A percentile compares a stretch with the other conserved stretches of the same genome.
phyloP scores from a whole-genome alignment of 176 grass and related monocot species.

The barley (Hordeum vulgare) region DNA sequence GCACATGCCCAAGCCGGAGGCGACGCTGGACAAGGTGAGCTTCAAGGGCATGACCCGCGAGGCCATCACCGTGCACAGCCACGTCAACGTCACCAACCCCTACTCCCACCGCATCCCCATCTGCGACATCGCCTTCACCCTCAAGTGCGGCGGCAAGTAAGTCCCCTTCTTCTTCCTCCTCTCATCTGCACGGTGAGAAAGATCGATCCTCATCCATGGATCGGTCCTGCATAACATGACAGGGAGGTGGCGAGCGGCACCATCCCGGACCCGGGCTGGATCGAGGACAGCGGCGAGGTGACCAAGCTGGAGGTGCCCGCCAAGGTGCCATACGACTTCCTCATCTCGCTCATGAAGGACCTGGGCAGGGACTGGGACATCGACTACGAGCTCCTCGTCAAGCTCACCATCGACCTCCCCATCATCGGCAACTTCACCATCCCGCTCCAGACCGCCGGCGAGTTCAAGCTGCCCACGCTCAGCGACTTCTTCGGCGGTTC shows the following conservation, averaged over 20 bases:
- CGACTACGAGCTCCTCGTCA: slow-evolving; percentile 58
- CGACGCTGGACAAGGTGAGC: slow-evolving; percentile 36
- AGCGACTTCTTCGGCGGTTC: slow-evolving; percentile 43
- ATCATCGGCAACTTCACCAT: slow-evolving; percentile 78
- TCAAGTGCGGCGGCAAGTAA: slow-evolving; percentile 65
- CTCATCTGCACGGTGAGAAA: not conserved
- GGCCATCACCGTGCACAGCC: slow-evolving; percentile 70
- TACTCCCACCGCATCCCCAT: slow-evolving; percentile 74
- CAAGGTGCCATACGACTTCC: slow-evolving; percentile 75
- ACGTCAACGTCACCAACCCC: slow-evolving; percentile 71
- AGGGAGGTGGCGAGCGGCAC: slow-evolving; percentile 55
- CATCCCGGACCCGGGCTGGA: slow-evolving; percentile 77
- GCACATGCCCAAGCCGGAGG: slow-evolving; percentile 81
- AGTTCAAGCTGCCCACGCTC: slow-evolving; percentile 82
- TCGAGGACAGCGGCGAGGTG: slow-evolving; percentile 36
- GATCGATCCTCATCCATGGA: too few relatives aligned
- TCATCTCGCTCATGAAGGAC: slow-evolving; percentile 54
- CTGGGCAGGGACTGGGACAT: slow-evolving; percentile 77
- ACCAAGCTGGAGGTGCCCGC: slow-evolving; percentile 77
- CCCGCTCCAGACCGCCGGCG: slow-evolving; percentile 53
- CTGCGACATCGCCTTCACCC: slow-evolving; percentile 58
- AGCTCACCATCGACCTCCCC: slow-evolving; percentile 64
- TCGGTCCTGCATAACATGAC: not conserved
- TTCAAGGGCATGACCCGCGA: slow-evolving; percentile 60
- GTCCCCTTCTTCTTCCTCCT: too few relatives aligned